Evolutionary conservation across 352 stramenopile species (phyloP), one percentile per base, ranked within the genome.

Genomic region (Globisporangium carolinianum): DNA sequence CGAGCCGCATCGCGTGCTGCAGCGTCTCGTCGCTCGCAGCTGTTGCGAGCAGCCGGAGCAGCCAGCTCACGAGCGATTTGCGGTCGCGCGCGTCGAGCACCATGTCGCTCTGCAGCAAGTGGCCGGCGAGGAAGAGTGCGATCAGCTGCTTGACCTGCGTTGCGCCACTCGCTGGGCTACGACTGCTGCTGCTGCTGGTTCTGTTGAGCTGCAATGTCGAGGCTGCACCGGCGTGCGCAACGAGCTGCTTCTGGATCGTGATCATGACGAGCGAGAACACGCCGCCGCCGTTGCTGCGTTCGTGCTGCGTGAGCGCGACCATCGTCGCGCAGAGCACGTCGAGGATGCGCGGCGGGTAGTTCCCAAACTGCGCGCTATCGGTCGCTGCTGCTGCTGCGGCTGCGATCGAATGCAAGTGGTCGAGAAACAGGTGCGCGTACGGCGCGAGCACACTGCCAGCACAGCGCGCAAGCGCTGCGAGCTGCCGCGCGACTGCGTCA

Each of bases 191-290:
- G 62, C 10, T 41, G 51, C n/a, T 24, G 15, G 14, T 17, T 14
- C 48, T 60, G 24, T 70, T 56, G 46, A 66, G 41, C 36, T 62
- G 57, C 38, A 68, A 60, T 1, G 35, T 37, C 8, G 68, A 47
- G 9, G 51, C 58, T 5, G 60, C 54, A 8, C 56, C 45, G 41
- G 68, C 57, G 1, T 67, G 72, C 15, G 71, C 72, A 5, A 88
- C 76, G 15, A 90, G 73, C 57, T 92, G 83, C 57, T 92, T 92
- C 58, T 92, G 83, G 53, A 92, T 92, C 7, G 79, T 92, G 51
- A 92, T 92, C 83, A 92, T 87, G 18, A 92, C 60, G 11, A 92
- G 60, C 10, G 83, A 87, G 49, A 87, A 74, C 48, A 91, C 75
- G 5, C 83, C 76, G 24, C 24, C 24, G 24, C 24, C 24, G 24